These are phyloP conservation scores for Aspergillus latus DNA, from an alignment of 2,329 filamentous ascomycete genomes.

Conservation along the genomic window DNA sequence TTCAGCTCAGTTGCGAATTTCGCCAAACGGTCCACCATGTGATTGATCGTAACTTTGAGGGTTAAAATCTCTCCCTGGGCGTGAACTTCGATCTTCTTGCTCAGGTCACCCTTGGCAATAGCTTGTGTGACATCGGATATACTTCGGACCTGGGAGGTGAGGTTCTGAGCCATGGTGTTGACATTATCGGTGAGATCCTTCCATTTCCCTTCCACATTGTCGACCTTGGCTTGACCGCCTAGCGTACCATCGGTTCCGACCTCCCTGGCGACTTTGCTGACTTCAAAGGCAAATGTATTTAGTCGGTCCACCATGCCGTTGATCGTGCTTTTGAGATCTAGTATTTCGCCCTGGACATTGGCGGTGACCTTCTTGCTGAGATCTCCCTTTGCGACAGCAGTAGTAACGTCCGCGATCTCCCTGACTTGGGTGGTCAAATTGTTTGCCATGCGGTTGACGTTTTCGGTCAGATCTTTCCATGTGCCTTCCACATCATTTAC, in stretches of 20 bases:
- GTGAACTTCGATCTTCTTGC: slow-evolving; percentile 91
- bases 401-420: slow-evolving; percentile 95
- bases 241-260: slow-evolving; percentile 64
- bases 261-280: slow-evolving; percentile 65
- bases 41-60: slow-evolving; percentile 94
- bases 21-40: slow-evolving; percentile 94
- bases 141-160: slow-evolving; percentile 72
- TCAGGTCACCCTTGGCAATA: slow-evolving; percentile 94
- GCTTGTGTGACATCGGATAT: slow-evolving; percentile 94
- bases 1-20: slow-evolving; percentile 97
- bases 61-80: slow-evolving; percentile 93
- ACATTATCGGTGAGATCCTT: slow-evolving; percentile 67
- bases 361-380: slow-evolving; percentile 94
- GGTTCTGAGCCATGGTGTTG: slow-evolving; percentile 66
- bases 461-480: slow-evolving; percentile 92
- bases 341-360: slow-evolving; percentile 89
- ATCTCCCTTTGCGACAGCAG: slow-evolving; percentile 90
- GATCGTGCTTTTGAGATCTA: slow-evolving; percentile 89
- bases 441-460: slow-evolving; percentile 98
- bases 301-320: slow-evolving; percentile 67
- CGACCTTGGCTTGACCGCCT: slow-evolving; percentile 64
- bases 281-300: slow-evolving; percentile 64
- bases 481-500: slow-evolving; percentile 96
- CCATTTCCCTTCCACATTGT: slow-evolving; percentile 67
- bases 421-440: slow-evolving; percentile 96